phyloP scores from a whole-genome alignment of 2,329 filamentous ascomycete genomes.

The Thielaviopsis populi region DNA sequence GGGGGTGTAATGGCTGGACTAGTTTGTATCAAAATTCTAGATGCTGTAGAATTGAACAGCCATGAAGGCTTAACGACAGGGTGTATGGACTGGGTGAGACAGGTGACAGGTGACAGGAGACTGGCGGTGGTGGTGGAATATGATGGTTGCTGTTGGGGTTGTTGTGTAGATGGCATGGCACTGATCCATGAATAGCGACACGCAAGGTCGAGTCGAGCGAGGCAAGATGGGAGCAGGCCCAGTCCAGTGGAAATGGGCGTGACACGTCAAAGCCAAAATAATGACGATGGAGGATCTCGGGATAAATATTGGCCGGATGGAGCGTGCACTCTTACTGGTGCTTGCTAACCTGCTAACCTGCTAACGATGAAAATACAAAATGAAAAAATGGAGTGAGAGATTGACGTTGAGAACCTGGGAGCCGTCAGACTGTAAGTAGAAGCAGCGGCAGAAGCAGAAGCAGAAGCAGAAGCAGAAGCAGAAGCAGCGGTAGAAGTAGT shows the following conservation, averaged over 20 bases:
- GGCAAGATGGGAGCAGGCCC: background rate
- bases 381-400: background rate
- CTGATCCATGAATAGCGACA: background rate
- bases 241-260: background rate
- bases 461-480: background rate
- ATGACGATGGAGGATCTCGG: conserved; percentile 6
- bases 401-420: background rate
- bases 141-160: background rate
- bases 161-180: background rate
- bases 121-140: background rate
- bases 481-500: background rate
- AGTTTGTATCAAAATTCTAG: background rate
- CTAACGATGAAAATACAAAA: background rate
- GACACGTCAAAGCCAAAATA: background rate
- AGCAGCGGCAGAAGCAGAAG: background rate
- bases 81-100: too few relatives aligned
- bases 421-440: too few relatives aligned
- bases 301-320: conserved; percentile 4
- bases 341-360: background rate
- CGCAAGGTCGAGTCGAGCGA: background rate
- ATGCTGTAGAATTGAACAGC: background rate
- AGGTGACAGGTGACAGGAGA: background rate
- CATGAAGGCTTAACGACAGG: background rate
- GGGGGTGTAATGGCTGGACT: background rate
- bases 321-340: conserved; percentile 1